Evolutionary conservation across 2,329 filamentous ascomycete genomes (phyloP), one percentile per base, ranked within the genome.

Genomic region (Orbilia oligospora): DNA sequence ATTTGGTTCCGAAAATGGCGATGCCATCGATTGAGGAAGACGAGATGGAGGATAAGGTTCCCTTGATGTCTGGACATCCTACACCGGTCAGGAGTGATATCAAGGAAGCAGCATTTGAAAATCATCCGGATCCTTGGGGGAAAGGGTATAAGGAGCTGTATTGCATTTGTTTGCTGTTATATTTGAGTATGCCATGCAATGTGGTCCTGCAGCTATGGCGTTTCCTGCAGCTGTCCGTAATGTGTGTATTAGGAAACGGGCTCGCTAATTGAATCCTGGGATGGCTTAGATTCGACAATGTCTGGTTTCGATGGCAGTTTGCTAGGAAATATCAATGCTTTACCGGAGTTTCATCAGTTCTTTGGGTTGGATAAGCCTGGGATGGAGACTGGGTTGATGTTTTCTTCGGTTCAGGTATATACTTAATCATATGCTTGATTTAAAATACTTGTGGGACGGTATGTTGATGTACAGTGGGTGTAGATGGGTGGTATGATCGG

Each of bases 231-330:
- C 38, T 36, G 5, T 36, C n/a, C n/a, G n/a, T n/a, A n/a, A n/a
- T n/a, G 8, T 36, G 33, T 30, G 27, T 30, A 3, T 30, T 6
- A 30, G 27, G 6, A 30, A 36, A 36, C 10, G 33, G 33, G 8
- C 33, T 46, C 9, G 49, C 51, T 69, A 48, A 69, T 69, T 55
- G 16, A 41, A 55, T 41, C 55, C n/a, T 24, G 14, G 27, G 27
- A 22, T 3, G 27, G 27, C 6, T 20, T 69, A 78, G 75, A 79
- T 76, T 87, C 86, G 24, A 88, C 87, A 8, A 87, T 87, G 85
- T 89, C 89, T 82, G 88, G 88, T 30, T 90, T 88, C 80, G 88
- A 90, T 80, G 88, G 88, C 44, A 88, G 87, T 30, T 85, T 90
- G 63, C 85, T 87, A 81, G 85, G 85, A n/a, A 85, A 86, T 4